These are phyloP conservation scores for Plasmodium yoelii DNA, from an alignment of 169 alveolate genomes.

Conservation along the genomic window DNA sequence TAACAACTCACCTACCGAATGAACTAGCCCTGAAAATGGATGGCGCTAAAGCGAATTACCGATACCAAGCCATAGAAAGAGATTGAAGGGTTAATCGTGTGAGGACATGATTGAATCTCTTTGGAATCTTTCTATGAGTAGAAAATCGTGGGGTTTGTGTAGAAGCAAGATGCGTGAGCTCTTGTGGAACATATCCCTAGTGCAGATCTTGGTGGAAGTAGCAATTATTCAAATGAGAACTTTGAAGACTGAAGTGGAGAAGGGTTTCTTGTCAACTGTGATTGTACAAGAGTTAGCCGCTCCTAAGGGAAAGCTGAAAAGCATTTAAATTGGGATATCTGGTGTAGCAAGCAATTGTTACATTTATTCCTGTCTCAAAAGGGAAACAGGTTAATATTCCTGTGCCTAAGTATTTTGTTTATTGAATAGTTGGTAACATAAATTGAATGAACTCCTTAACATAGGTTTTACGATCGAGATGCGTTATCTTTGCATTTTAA, in stretches of 20 bases:
- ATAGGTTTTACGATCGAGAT: conserved; percentile 90
- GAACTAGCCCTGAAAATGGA: conserved; percentile 93
- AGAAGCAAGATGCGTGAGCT: conserved; percentile 93
- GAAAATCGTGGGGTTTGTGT: conserved; percentile 93
- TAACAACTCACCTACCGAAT: conserved; percentile 94
- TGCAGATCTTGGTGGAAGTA: conserved; percentile 96
- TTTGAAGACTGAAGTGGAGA: conserved; percentile 95
- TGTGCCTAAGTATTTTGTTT: too few relatives aligned
- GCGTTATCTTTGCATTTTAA: conserved; percentile 94
- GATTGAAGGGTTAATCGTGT: neutral
- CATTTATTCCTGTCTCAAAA: conserved; percentile 78
- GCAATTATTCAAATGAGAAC: conserved; percentile 93
- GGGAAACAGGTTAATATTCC: conserved; percentile 93
- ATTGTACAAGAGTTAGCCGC: conserved; percentile 94
- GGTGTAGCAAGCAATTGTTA: conserved; percentile 68
- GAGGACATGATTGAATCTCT: too few relatives aligned
- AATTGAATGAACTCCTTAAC: conserved; percentile 89
- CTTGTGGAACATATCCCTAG: conserved; percentile 92
- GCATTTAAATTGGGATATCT: conserved; percentile 38
- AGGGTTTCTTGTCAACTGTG: conserved; percentile 94
- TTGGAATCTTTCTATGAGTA: conserved; percentile 90
- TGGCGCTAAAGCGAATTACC: conserved; percentile 93
- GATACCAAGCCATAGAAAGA: conserved; percentile 86
- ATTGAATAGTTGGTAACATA: too few relatives aligned
- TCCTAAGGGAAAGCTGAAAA: conserved; percentile 91